Evolutionary conservation across 768 basidiomycete species (phyloP), one percentile per base, ranked within the genome.

Genomic region (Inosperma sp.): DNA sequence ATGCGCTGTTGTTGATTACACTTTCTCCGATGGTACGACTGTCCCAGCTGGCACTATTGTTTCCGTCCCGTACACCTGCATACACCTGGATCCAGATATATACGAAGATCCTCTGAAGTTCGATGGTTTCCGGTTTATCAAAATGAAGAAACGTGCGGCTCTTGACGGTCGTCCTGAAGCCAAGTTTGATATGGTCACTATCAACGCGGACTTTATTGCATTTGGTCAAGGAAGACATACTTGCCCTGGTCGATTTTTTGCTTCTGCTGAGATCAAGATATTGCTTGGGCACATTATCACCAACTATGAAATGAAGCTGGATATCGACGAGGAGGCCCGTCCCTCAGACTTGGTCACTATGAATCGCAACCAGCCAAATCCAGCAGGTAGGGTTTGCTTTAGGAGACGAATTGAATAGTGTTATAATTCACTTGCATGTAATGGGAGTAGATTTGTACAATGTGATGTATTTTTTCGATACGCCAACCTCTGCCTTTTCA

Each of bases 171-270:
- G 29, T 37, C 54, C 42, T 19, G 59, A 49, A 17, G 61, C 35
- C 49, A 61, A 45, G 48, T 60, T 48, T 54, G 62, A 57, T 53
- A 65, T 62, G 53, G 64, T 53, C 45, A 64, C 64, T 4, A 62
- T 64, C 0, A 60, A 60, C 7, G 37, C 60, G 10, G 64, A 67
- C 5, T 69, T 63, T 34, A 54, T 71, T 10, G 45, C 63, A 1
- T 75, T 72, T 48, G 72, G 73, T 3, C 61, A 67, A 25, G 72
- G 72, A 2, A 60, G 65, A 17, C 63, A 68, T 43, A 65, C 58
- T 10, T 68, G 66, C 39, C 69, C 72, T 5, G 69, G 75, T 16
- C 68, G 76, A 1, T 76, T 74, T 59, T 75, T 78, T 52, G 74
- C 72, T 2, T 65, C 72, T 0, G 19, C 52, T 2, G 46, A 53